phyloP scores from a whole-genome alignment of 768 basidiomycete species.

The Agrocybe praecox region DNA sequence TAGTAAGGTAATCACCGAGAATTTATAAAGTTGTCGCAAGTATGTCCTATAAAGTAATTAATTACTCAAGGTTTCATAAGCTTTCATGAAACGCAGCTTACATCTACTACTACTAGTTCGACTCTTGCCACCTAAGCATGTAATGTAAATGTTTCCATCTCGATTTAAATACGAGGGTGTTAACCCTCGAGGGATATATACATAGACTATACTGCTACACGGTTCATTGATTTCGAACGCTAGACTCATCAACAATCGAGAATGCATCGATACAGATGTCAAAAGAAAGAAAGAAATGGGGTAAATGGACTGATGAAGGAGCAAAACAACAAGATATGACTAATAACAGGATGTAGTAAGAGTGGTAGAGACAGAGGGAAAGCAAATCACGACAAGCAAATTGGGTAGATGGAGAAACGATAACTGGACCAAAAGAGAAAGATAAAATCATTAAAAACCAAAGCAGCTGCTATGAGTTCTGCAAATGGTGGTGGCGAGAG shows the following conservation, averaged over 20 bases:
- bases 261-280: constrained; percentile 17
- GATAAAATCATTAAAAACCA: constrained; percentile 18
- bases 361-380: not conserved
- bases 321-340: constrained; percentile 16
- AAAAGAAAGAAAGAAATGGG: constrained; percentile 14
- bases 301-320: constrained; percentile 22
- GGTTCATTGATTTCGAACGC: constrained; percentile 9
- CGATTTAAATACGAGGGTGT: not conserved
- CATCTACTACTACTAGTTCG: too few species aligned
- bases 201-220: constrained; percentile 15
- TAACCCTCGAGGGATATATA: constrained; percentile 7
- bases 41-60: too few species aligned
- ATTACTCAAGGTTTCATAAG: too few species aligned
- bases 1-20: not conserved
- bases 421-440: constrained; percentile 8
- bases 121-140: too few species aligned
- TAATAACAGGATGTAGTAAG: constrained; percentile 7
- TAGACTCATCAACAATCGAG: constrained; percentile 1
- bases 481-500: constrained; percentile 34
- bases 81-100: too few species aligned
- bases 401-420: not conserved
- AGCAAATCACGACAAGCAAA: not conserved
- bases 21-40: too few species aligned
- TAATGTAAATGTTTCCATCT: not conserved
- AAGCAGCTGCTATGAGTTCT: constrained; percentile 29